These are phyloP conservation scores for Paecilomyces niveus DNA, from an alignment of 2,329 filamentous ascomycete species.

Conservation along the genomic window DNA sequence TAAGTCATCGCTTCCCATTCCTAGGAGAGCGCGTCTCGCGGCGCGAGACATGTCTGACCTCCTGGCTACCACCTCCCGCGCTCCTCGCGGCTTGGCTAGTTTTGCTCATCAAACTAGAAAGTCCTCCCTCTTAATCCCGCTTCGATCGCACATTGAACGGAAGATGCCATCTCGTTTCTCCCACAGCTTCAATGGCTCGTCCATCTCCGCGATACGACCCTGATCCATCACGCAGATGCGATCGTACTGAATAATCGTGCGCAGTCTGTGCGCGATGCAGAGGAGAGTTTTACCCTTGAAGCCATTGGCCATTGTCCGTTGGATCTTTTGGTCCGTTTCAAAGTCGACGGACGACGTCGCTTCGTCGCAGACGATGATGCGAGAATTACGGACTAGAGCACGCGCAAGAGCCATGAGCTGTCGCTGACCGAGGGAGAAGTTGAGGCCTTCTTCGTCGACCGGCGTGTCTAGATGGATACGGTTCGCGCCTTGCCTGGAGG, in stretches of 20 bases:
- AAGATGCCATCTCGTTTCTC: constrained; percentile 67
- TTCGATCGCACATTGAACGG: constrained; percentile 79
- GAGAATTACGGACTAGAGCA: constrained; percentile 76
- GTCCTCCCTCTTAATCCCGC: constrained; percentile 57
- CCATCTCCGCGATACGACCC: constrained; percentile 80
- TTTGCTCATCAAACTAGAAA: constrained; percentile 15
- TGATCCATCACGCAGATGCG: constrained; percentile 95
- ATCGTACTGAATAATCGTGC: constrained; percentile 91
- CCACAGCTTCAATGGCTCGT: constrained; percentile 67
- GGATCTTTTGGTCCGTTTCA: constrained; percentile 94
- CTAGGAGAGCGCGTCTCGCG: background rate
- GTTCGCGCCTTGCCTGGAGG: constrained; percentile 3
- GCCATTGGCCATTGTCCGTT: constrained; percentile 74
- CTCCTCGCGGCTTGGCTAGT: background rate
- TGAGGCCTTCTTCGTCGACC: constrained; percentile 91
- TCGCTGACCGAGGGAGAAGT: constrained; percentile 90
- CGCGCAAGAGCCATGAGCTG: constrained; percentile 93
- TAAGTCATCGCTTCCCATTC: background rate
- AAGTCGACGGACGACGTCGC: constrained; percentile 91
- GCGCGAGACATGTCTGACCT: background rate
- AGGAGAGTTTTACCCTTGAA: constrained; percentile 83
- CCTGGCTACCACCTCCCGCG: background rate
- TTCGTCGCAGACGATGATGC: constrained; percentile 96
- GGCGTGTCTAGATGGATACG: constrained; percentile 75
- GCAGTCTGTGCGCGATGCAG: constrained; percentile 85